Evolutionary conservation across 805 yeast genomes (phyloP), one percentile per base, ranked within the genome.

Genomic region (Starmera quercuum): DNA sequence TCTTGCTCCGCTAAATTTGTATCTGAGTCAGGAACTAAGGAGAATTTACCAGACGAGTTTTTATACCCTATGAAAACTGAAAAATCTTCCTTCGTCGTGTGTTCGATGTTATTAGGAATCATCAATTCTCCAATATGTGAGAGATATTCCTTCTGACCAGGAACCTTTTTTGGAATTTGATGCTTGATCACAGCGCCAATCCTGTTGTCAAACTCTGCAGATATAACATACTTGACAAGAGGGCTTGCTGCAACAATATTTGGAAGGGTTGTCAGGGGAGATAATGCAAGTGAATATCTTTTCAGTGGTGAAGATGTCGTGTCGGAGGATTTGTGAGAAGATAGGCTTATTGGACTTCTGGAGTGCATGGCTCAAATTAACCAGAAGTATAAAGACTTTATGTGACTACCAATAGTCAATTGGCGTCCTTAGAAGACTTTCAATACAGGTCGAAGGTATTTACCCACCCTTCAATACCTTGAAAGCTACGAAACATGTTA

Each of bases 151-250:
- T 47, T 53, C 31, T 56, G 54, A 1, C 66, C 65, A 1, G 71
- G 56, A 4, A 63, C 51, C 30, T 47, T 50, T 11, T 47, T 37
- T 0, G 94, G 90, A 33, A 70, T 66, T 47, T 79, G 87, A 42
- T 72, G 71, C 33, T 63, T 63, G 21, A 86, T 57, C 4, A 72
- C 62, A 0, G 92, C 79, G 0, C 96, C 95, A 35, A 74, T 64
- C 46, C 73, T 79, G 41, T 79, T 75, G 52, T 86, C 92, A 53
- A 86, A 87, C 56, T 83, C 88, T 1, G 90, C 83, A 6, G 86
- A 68, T 21, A 85, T 46, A 16, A 81, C 66, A 47, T 66, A 79
- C 34, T 71, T 72, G 12, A 73, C 71, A 45, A 75, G 70, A 21
- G 47, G 15, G 15, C n/a, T 15, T n/a, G n/a, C 12, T 8, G 30